Evolutionary conservation across 805 yeast genomes (phyloP).

Genomic region (Yarrowia phangngaensis): DNA sequence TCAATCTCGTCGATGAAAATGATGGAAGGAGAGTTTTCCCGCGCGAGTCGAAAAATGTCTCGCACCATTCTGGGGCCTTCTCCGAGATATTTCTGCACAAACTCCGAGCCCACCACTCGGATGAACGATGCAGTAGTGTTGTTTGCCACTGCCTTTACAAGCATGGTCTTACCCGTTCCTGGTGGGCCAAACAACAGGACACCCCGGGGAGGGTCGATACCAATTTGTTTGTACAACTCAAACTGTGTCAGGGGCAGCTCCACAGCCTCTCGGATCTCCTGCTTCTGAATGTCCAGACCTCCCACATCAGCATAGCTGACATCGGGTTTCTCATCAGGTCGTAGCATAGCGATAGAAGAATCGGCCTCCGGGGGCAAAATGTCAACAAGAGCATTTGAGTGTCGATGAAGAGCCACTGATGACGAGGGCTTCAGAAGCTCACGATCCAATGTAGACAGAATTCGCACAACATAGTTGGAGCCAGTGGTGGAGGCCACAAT

Average conservation of each 20-base stretch:
- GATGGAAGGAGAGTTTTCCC: conserved; percentile 95
- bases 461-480: conserved; percentile 92
- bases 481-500: conserved; percentile 98
- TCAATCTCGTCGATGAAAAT: conserved; percentile 98
- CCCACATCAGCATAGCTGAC: conserved; percentile 98
- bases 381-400: conserved; percentile 95
- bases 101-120: conserved; percentile 96
- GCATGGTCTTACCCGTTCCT: conserved; percentile 98
- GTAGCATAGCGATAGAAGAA: conserved; percentile 89
- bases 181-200: conserved; percentile 98
- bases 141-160: conserved; percentile 98
- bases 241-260: conserved; percentile 95
- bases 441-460: conserved; percentile 88
- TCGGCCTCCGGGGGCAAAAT: conserved; percentile 99
- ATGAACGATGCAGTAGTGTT: conserved; percentile 93
- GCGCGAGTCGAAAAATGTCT: conserved; percentile 93
- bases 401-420: conserved; percentile 96
- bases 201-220: conserved; percentile 98
- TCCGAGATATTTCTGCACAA: conserved; percentile 96
- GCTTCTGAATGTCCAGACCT: conserved; percentile 98
- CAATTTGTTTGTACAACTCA: conserved; percentile 93
- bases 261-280: conserved; percentile 97
- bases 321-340: conserved; percentile 91
- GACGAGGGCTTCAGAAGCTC: conserved; percentile 92
- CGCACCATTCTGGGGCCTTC: conserved; percentile 99